phyloP scores from a whole-genome alignment of 306 rosid species.

The Quercus mongolica region DNA sequence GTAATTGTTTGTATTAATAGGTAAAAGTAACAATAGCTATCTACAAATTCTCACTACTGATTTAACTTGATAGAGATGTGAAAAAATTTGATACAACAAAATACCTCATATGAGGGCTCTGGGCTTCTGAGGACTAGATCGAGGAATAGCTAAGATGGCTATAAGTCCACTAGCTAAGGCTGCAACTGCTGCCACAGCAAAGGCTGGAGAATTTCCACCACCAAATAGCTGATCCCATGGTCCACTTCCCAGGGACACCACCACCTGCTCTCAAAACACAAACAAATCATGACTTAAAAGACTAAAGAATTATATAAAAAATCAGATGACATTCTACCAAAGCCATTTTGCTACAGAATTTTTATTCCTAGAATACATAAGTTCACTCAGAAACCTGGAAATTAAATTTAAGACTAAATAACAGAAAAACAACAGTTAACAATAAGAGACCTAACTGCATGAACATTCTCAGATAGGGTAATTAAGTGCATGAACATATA shows the following conservation, averaged over 20 bases:
- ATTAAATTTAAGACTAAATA: not conserved
- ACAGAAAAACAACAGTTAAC: not conserved
- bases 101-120: slow-evolving; percentile 67
- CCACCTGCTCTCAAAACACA: slow-evolving; percentile 57
- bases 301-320: not conserved
- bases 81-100: slow-evolving; percentile 34
- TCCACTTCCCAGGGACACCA: slow-evolving; percentile 94
- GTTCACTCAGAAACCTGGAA: not conserved
- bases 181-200: slow-evolving; percentile 82
- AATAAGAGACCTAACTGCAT: not conserved
- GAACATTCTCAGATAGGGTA: not conserved
- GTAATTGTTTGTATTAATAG: slow-evolving; percentile 13
- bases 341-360: slow-evolving; percentile 1
- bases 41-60: slow-evolving; percentile 36
- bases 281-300: slow-evolving; percentile 20
- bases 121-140: slow-evolving; percentile 61
- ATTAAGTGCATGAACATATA: not conserved
- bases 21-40: slow-evolving; percentile 21
- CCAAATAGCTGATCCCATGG: slow-evolving; percentile 99
- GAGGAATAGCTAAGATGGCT: slow-evolving; percentile 81
- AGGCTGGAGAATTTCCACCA: slow-evolving; percentile 95
- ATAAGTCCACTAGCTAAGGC: slow-evolving; percentile 80
- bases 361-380: not conserved
- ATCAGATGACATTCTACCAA: slow-evolving; percentile 1
- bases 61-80: slow-evolving; percentile 27